A percentile compares a stretch with the other conserved stretches of the same genome.
Evolutionary conservation across 148 eudicot genomes (phyloP).

Genomic region (Talinum fruticosum): DNA sequence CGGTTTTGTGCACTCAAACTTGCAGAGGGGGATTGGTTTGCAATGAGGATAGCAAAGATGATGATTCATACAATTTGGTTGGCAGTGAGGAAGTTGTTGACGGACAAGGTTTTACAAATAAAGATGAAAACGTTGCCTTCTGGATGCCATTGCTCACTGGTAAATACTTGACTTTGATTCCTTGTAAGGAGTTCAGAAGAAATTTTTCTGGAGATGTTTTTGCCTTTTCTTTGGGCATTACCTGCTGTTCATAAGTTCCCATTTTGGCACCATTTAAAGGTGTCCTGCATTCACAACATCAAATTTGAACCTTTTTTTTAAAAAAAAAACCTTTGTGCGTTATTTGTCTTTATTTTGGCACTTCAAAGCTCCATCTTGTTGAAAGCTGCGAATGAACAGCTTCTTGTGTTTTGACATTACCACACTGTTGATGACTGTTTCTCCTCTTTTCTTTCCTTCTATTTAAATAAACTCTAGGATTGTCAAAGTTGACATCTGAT

Average conservation of each 20-base stretch:
- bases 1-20: slow-evolving; percentile 98
- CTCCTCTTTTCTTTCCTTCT: not conserved
- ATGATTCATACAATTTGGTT: slow-evolving; percentile 38
- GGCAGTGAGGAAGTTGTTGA: slow-evolving; percentile 39
- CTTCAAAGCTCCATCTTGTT: not conserved
- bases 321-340: not conserved
- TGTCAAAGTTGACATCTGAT: slow-evolving; percentile 85
- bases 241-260: not conserved
- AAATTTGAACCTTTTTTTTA: not conserved
- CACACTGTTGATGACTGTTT: not conserved
- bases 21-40: slow-evolving; percentile 85
- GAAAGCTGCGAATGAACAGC: not conserved
- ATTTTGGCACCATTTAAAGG: not conserved
- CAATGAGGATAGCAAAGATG: slow-evolving; percentile 53
- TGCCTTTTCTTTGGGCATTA: not conserved
- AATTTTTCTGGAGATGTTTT: not conserved
- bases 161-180: slow-evolving; percentile 24
- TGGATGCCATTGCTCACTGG: slow-evolving; percentile 98
- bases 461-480: slow-evolving; percentile 39
- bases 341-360: not conserved
- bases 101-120: slow-evolving; percentile 44
- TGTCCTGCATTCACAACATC: not conserved
- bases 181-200: not conserved
- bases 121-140: slow-evolving; percentile 63
- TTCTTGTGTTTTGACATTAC: not conserved